Conservation (phyloP, 2,329 filamentous ascomycete species). For the Parastagonospora avenae region DNA sequence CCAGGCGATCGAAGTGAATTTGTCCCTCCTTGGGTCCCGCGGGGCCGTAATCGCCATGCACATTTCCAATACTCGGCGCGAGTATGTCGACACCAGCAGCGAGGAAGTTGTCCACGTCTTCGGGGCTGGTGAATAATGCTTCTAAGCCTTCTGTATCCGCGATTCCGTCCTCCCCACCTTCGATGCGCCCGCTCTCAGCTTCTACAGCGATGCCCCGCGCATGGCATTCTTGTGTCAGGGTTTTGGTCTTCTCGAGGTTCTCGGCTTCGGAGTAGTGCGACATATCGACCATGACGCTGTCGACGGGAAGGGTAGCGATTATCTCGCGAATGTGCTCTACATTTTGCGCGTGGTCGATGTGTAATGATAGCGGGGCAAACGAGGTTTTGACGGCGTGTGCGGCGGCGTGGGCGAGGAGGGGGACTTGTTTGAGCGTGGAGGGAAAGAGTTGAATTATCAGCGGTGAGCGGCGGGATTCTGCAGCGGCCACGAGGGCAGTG, state of each 20-base stretch:
- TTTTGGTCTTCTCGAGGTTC: conserved; percentile 67
- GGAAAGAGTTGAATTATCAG: conserved; percentile 51
- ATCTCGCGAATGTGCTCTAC: conserved; percentile 50
- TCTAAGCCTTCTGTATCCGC: conserved; percentile 68
- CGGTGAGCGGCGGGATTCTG: conserved; percentile 41
- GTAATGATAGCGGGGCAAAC: conserved; percentile 51
- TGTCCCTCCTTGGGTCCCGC: conserved; percentile 52
- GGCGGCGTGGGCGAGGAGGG: conserved; percentile 52
- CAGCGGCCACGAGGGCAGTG: conserved; percentile 40
- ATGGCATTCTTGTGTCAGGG: conserved; percentile 67
- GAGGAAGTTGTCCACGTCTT: conserved; percentile 72
- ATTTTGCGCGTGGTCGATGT: conserved; percentile 55
- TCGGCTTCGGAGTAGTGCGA: conserved; percentile 73
- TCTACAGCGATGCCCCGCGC: conserved; percentile 69
- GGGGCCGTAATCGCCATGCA: conserved; percentile 74
- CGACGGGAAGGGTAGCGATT: conserved; percentile 61
- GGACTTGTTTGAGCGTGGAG: conserved; percentile 70
- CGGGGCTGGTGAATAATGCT: conserved; percentile 65
- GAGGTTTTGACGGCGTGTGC: conserved; percentile 50
- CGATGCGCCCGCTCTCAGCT: conserved; percentile 72
- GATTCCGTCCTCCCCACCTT: conserved; percentile 75
- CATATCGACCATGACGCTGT: conserved; percentile 80
- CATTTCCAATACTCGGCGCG: conserved; percentile 75
- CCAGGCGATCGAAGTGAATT: conserved; percentile 39
- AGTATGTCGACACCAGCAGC: conserved; percentile 73